These are phyloP conservation scores for Noccaea caerulescens DNA, from an alignment of 345 rosid species.

Conservation along the genomic window DNA sequence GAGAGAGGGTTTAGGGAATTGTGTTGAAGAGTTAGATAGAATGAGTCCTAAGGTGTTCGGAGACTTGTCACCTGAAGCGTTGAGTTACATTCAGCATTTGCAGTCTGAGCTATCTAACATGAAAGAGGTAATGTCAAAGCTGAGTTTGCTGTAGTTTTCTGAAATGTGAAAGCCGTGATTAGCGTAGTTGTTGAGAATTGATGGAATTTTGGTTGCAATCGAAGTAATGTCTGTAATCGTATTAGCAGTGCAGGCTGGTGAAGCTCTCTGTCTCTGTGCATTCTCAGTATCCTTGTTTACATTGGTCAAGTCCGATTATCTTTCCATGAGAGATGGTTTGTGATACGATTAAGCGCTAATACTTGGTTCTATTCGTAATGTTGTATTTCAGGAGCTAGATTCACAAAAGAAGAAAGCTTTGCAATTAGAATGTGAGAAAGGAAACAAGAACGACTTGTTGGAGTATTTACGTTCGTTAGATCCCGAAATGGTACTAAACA, in stretches of 20 bases:
- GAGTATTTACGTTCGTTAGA: conserved; percentile 88
- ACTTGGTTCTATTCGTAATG: conserved; percentile 10
- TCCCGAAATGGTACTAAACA: conserved; percentile 63
- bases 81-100: conserved; percentile 64
- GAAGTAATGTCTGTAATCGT: too few species aligned
- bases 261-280: conserved; percentile 18
- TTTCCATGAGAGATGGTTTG: conserved; percentile 5
- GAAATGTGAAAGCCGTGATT: neutral
- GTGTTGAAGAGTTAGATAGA: conserved; percentile 53
- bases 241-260: neutral
- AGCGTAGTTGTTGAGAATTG: neutral
- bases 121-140: conserved; percentile 54
- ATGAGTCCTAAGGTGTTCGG: conserved; percentile 62
- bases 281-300: neutral
- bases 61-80: conserved; percentile 72
- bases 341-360: conserved; percentile 1
- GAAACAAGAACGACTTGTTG: conserved; percentile 69
- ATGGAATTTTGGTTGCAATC: neutral
- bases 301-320: conserved; percentile 1
- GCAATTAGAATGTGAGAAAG: conserved; percentile 57
- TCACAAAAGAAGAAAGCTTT: conserved; percentile 58
- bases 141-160: neutral
- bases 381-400: conserved; percentile 65
- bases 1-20: conserved; percentile 44
- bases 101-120: conserved; percentile 61